Conservation (phyloP, 257 asterid species). For the Striga asiatica region DNA sequence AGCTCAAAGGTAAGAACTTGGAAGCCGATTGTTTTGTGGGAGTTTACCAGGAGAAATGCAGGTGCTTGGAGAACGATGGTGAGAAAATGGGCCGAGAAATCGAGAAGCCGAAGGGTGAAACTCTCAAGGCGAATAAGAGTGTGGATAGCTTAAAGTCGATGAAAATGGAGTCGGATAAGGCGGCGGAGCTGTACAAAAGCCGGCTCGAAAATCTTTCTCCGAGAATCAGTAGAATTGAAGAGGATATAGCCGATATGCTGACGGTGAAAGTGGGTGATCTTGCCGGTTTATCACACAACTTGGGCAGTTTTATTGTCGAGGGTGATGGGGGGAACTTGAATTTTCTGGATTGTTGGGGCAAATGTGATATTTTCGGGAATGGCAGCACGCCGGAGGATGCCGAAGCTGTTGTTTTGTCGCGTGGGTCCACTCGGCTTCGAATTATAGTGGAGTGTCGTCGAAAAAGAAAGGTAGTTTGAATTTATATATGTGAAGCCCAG, state of each 20-base stretch:
- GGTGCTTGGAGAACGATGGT: neutral
- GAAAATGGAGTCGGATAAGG: constrained; percentile 3
- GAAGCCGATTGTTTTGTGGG: constrained; percentile 2
- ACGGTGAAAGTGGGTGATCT: constrained; percentile 1
- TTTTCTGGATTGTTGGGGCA: neutral
- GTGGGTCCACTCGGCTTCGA: too few relatives aligned
- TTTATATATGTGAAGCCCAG: too few relatives aligned
- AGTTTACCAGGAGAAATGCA: neutral
- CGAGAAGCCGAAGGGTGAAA: constrained; percentile 8
- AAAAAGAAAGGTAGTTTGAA: too few relatives aligned
- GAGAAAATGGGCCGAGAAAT: constrained; percentile 5
- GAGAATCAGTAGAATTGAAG: neutral
- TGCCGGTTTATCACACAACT: neutral
- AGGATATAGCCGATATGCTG: constrained; percentile 1
- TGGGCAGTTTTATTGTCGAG: neutral
- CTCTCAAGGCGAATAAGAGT: neutral
- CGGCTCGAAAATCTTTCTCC: neutral
- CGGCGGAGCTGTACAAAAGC: neutral
- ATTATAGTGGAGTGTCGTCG: too few relatives aligned
- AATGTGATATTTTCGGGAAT: too few relatives aligned
- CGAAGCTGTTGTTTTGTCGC: too few relatives aligned
- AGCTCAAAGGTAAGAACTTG: constrained; percentile 9
- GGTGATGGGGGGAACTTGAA: neutral
- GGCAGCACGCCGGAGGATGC: too few relatives aligned
- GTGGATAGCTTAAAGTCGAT: constrained; percentile 7